Evolutionary conservation across 2,329 filamentous ascomycete species (phyloP), one percentile per base, ranked within the genome.

Genomic region (Ascosphaera apis): DNA sequence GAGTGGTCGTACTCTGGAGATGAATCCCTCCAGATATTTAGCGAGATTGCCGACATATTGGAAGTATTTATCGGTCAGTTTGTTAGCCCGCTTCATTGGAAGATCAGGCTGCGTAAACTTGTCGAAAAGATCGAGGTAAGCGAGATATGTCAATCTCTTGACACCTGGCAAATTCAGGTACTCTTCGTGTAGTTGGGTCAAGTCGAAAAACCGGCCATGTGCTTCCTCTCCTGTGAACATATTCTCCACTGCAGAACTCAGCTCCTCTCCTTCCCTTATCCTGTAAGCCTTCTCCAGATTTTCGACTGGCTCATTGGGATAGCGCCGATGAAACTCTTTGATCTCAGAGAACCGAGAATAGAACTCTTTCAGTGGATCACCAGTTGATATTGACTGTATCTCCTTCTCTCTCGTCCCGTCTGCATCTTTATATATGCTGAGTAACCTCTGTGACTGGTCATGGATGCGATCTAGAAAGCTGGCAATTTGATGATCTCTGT

Each of bases 151-250:
- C 31, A 88, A 60, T 36, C 86, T 71, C 56, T 91, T 91, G 15
- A 84, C 72, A 6, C 78, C 76, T 2, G 82, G 78, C 6, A 98
- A 64, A 50, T 98, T 98, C 40, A 93, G 66, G 51, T 83, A 98
- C 11, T 77, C 66, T 49, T 95, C 86, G 55, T 95, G 84, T 44
- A 74, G 69, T 28, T 65, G 68, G 13, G 77, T 86, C 33, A 98
- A 60, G 53, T 98, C 88, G 48, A 98, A 79, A 56, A 81, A 98
- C 45, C 82, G 77, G 31, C 88, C 88, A 48, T 78, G 93, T 0
- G 76, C 77, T 54, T 98, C 88, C 56, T 98, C 91, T 41, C 88
- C 88, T 0, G 83, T 91, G 55, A 98, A 98, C 62, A 95, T 77
- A 39, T 72, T 72, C 50, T 95, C 86, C 34, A 93, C 75, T 36